These are phyloP conservation scores for Populus hybrid DNA, from an alignment of 441 rosid genomes.

Conservation along the genomic window DNA sequence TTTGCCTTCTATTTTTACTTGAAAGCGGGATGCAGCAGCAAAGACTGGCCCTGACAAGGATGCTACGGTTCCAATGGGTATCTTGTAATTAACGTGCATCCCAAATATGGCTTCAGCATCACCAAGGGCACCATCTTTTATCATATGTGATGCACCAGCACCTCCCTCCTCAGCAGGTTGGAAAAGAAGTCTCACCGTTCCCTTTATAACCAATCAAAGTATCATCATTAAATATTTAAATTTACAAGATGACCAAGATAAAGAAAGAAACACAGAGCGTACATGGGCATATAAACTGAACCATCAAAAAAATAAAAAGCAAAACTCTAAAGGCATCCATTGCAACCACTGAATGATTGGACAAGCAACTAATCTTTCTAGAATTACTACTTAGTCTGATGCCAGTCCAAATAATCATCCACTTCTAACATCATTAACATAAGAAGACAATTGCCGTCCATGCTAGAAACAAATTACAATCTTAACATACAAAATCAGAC, in stretches of 20 bases:
- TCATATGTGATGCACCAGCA: slow-evolving; percentile 78
- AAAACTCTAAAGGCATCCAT: too few relatives aligned
- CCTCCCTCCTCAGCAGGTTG: slow-evolving; percentile 94
- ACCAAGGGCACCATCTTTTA: slow-evolving; percentile 78
- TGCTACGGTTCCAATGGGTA: slow-evolving; percentile 52
- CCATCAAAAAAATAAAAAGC: too few relatives aligned
- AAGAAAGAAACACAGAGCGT: too few relatives aligned
- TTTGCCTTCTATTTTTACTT: slow-evolving; percentile 50
- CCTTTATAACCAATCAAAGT: slow-evolving; percentile 39
- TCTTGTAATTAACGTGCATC: slow-evolving; percentile 42
- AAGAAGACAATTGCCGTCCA: too few relatives aligned
- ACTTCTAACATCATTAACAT: too few relatives aligned
- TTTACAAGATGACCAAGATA: too few relatives aligned
- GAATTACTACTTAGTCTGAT: too few relatives aligned
- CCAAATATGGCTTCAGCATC: slow-evolving; percentile 78
- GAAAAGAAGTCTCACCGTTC: slow-evolving; percentile 80
- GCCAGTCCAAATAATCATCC: too few relatives aligned
- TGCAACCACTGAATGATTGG: too few relatives aligned
- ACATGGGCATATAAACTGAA: neutral
- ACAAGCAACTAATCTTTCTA: too few relatives aligned
- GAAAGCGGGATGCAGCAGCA: slow-evolving; percentile 54
- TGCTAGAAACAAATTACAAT: too few relatives aligned
- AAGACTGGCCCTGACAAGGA: slow-evolving; percentile 53
- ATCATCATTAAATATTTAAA: too few relatives aligned
- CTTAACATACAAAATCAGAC: neutral